phyloP scores from a whole-genome alignment of 2,329 filamentous ascomycete genomes.

The Cylindrodendrum hubeiense region DNA sequence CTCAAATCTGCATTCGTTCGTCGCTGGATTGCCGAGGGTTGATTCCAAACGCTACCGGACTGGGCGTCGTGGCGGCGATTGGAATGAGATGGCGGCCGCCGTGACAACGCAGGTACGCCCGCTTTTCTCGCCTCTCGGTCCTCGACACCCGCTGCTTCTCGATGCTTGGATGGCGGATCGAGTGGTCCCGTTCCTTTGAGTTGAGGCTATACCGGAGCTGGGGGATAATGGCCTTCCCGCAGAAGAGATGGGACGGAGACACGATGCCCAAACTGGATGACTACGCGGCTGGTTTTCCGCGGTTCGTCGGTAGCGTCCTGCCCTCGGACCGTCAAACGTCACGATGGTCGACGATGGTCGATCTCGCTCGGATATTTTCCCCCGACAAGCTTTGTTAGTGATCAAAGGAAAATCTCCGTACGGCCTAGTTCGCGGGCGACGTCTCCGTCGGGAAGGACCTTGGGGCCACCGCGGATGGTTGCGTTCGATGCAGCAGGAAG shows the following conservation, averaged over 20 bases:
- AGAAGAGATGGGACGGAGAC: not conserved
- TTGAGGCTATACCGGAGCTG: not conserved
- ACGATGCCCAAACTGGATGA: not conserved
- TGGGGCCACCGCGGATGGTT: not conserved
- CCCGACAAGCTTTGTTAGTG: not conserved
- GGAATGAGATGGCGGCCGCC: conserved; percentile 15
- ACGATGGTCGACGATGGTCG: not conserved
- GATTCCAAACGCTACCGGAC: not conserved
- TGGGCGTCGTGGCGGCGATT: conserved; percentile 10
- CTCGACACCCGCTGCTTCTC: not conserved
- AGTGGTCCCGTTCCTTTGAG: not conserved
- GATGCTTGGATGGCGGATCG: not conserved
- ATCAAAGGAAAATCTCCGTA: not conserved
- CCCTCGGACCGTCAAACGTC: not conserved
- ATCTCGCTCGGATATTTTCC: not conserved
- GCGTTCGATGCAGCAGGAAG: not conserved
- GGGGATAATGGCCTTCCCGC: too few relatives aligned
- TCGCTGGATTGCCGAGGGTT: not conserved
- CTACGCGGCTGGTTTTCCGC: not conserved
- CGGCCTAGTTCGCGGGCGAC: not conserved
- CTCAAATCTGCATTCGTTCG: not conserved
- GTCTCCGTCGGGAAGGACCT: too few relatives aligned
- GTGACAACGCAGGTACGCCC: conserved; percentile 16
- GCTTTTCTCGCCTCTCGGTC: not conserved
- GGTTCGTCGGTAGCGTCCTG: not conserved